Evolutionary conservation across 257 asterid genomes (phyloP), one percentile per base, ranked within the genome.

Genomic region (Plectranthus barbatus): DNA sequence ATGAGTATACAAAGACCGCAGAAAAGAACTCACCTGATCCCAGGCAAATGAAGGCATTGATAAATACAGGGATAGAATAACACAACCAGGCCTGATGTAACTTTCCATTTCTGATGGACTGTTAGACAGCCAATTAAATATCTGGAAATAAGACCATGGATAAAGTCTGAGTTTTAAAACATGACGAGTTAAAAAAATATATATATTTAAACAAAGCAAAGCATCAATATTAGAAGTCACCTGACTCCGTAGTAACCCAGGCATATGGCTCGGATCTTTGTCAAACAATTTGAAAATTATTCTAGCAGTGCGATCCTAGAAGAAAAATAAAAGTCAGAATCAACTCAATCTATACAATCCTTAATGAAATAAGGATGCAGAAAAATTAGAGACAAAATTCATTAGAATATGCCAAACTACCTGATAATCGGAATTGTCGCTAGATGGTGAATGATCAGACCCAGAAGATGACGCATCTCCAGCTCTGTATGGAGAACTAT

Each of bases 71-170:
- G n/a, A 26, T n/a, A 96, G 77, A 10, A 92, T 73, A 40, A 89
- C 73, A 70, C 99, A 92, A 61, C 99, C 99, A 60, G 99, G 99
- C 74, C 86, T 86, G 57, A 92, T 89, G 76, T 85, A 85, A 77
- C 99, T 83, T 75, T 89, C 99, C 90, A 92, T 92, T 67, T 92
- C 97, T 9, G 97, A 79, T 24, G 99, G 99, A 70, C 91, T 79
- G 70, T 76, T 85, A 14, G 94, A 82, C 50, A 92, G 93, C 99
- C 99, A 92, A 60, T 77, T 83, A 77, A 67, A 76, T 44, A 92
- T 76, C 99, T 92, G 86, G 50, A 86, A 66, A 52, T 12, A 51
- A 49, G 41, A 53, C 60, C 15, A 63, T n/a, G n/a, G n/a, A n/a
- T n/a, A n/a, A n/a, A n/a, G n/a, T n/a, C n/a, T n/a, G n/a, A n/a